A percentile compares a stretch with the other conserved stretches of the same genome.
Conservation (phyloP, 768 basidiomycete genomes). For the Gloeopeniophorella convolvens region DNA sequence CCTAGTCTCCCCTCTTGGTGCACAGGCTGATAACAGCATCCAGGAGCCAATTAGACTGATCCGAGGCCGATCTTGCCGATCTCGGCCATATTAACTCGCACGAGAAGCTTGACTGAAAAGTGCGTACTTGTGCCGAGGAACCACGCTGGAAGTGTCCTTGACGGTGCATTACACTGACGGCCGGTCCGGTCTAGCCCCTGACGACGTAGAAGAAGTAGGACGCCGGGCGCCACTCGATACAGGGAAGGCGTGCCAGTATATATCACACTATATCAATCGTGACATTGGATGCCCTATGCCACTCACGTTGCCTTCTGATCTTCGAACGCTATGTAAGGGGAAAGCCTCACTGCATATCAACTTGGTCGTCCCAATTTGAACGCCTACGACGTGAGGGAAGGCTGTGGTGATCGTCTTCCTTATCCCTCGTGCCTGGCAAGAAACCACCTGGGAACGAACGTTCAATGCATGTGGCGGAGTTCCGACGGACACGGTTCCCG, state of each 20-base stretch:
- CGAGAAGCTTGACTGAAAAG: background rate
- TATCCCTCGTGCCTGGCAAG: conserved; percentile 9
- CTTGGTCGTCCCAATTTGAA: conserved; percentile 4
- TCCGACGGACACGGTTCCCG: background rate
- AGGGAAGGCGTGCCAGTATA: background rate
- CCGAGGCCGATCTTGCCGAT: conserved; percentile 19
- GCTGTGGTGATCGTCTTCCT: conserved; percentile 7
- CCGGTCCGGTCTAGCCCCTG: conserved; percentile 3
- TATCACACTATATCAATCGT: too few relatives aligned
- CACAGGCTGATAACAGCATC: conserved; percentile 17
- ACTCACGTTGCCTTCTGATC: conserved; percentile 1
- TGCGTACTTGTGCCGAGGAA: background rate
- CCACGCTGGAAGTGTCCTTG: background rate
- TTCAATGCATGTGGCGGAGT: conserved; percentile 5
- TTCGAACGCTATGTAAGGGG: conserved; percentile 1
- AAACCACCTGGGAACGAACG: conserved; percentile 1
- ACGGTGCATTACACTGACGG: too few relatives aligned
- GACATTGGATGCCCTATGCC: too few relatives aligned
- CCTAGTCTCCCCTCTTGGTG: conserved; percentile 13
- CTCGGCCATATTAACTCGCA: conserved; percentile 5
- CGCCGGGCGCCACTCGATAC: background rate
- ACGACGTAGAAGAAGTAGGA: background rate
- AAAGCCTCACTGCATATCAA: conserved; percentile 8
- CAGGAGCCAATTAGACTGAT: too few relatives aligned
- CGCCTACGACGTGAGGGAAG: conserved; percentile 4